Evolutionary conservation across 495 filamentous ascomycete species (phyloP), one percentile per base, ranked within the genome.

Genomic region (Xylaria acuta): DNA sequence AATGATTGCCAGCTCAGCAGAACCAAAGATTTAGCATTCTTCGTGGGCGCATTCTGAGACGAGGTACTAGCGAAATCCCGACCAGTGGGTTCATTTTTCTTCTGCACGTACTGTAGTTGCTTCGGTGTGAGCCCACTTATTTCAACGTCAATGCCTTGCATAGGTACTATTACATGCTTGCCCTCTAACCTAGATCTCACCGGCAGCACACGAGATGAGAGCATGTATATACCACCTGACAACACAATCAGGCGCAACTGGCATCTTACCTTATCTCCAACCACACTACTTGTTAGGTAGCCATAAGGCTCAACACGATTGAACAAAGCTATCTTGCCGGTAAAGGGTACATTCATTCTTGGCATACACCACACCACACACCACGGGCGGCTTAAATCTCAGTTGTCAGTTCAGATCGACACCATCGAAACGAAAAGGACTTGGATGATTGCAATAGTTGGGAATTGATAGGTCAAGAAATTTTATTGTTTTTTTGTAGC

Each of bases 401-500:
- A 16, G 45, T 49, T 5, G 25, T 51, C n/a, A 11, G 7, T 5
- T 59, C 18, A 6, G 9, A 40, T 62, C 20, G 3, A 59, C 18
- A n/a, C 7, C 20, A 41, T 62, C 18, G n/a, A 38, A 60, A 56
- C 53, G 5, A 14, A 22, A 30, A 49, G 47, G 9, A 11, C 3
- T 27, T 54, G 14, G 22, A 22, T n/a, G 1, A 43, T 30, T 64
- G n/a, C 25, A 18, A 1, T 41, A 45, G 51, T 49, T 32, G 51
- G 45, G 11, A 41, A 34, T 58, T 40, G 38, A 16, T 16, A 18
- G 36, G 53, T 45, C 53, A 38, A 25, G n/a, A 30, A 64, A 36
- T 49, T 72, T 75, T 76, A 69, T 73, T 79, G 71, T 76, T 73
- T 75, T 77, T 77, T 77, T 75, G 73, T 73, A 76, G 65, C 60